Base-by-base conservation (phyloP, 2,329 filamentous ascomycete genomes). In the Colletotrichum paranaense region DNA sequence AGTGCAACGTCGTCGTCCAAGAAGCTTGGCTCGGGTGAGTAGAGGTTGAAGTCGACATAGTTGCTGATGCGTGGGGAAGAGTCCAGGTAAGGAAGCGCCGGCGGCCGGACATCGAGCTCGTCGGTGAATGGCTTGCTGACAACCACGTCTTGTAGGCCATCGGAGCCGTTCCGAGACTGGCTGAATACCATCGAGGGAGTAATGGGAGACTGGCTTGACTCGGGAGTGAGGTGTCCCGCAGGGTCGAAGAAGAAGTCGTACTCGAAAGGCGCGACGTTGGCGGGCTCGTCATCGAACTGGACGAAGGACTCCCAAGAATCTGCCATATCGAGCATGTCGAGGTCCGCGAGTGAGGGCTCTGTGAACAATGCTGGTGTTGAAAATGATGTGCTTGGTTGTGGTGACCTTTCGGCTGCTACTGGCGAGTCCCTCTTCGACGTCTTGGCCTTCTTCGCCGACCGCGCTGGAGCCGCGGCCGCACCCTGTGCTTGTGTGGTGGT, bases 11-110 rank as follows among this genome's bases (percentile, higher is more conserved):
- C 88, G 72, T 89, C 88, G 68, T 88, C 87, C 16, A 86, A 81
- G 78, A 84, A 84, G 72, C 81, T 83, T 22, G 86, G 85, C 26
- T 81, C 80, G 3, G 88, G 88, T 62, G 88, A 90, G 81, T 85
- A 90, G 19, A 90, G 84, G 77, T 85, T 87, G 82, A 90, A 90
- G 81, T 90, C 88, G 76, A 84, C 80, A 76, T 90, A 90, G 79
- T 87, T 81, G 77, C 80, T 82, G 73, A 78, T 78, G 73, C 82
- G 79, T 26, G 76, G 73, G 67, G 79, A 79, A 4, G 80, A 78
- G 72, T 81, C 81, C 70, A 87, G 80, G 77, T 87, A 88, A 9
- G 86, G 86, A 22, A 87, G 81, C 22, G 74, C 70, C 16, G 78
- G 75, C 1, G 62, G 26, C 22, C 42, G 42, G 4, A n/a, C 28